Percentiles rank a stretch among this genome's conserved stretches.
Conservation (phyloP, 2,329 filamentous ascomycete species). For the Teratosphaeria zuluensis region DNA sequence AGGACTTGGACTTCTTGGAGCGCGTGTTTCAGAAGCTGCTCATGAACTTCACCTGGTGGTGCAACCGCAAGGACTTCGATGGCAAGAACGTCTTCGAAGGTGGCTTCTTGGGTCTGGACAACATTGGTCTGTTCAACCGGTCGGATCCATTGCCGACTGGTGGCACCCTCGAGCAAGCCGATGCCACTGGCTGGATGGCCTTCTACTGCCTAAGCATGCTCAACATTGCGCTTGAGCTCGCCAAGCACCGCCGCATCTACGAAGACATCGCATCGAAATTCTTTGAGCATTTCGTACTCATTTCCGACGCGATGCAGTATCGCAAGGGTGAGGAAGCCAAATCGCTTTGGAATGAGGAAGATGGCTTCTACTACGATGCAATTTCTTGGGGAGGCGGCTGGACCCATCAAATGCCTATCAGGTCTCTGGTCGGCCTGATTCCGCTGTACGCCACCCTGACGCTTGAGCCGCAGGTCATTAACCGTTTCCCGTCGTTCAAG, state of each 20-base stretch:
- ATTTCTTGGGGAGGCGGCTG: constrained; percentile 93
- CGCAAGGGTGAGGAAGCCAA: constrained; percentile 59
- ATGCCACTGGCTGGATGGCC: constrained; percentile 98
- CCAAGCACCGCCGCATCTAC: constrained; percentile 89
- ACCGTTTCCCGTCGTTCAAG: constrained; percentile 86
- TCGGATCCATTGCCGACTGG: constrained; percentile 91
- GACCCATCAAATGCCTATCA: constrained; percentile 84
- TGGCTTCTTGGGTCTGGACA: constrained; percentile 89
- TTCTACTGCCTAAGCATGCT: constrained; percentile 96
- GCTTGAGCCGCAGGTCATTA: constrained; percentile 85
- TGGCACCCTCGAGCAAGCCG: constrained; percentile 87
- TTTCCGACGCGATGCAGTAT: constrained; percentile 89
- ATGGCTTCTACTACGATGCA: constrained; percentile 97
- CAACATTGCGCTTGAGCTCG: constrained; percentile 89
- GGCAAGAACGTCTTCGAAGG: constrained; percentile 98
- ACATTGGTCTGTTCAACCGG: constrained; percentile 94
- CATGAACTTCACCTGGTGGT: constrained; percentile 98
- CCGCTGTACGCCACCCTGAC: constrained; percentile 88
- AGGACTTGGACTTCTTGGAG: constrained; percentile 92
- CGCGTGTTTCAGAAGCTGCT: constrained; percentile 92
- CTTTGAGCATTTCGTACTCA: constrained; percentile 97
- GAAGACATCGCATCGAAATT: constrained; percentile 97
- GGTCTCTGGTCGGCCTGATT: constrained; percentile 87
- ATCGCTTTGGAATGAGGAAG: constrained; percentile 91
- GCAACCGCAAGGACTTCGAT: constrained; percentile 87